phyloP scores from a whole-genome alignment of 2,329 filamentous ascomycete species.

The Penicillium sp. region DNA sequence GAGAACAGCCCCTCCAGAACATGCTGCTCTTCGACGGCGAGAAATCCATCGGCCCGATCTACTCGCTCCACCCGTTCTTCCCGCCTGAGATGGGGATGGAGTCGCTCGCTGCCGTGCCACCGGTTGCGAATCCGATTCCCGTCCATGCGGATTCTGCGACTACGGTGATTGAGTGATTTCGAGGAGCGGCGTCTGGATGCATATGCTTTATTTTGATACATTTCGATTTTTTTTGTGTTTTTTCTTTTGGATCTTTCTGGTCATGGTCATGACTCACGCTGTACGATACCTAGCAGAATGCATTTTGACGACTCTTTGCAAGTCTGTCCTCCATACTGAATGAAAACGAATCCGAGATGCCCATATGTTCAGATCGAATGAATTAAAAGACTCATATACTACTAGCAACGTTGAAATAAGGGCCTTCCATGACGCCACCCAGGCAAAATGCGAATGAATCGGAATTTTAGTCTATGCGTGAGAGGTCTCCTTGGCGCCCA shows the following conservation, averaged over 20 bases:
- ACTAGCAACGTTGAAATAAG: no score
- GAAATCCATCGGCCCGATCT: conserved; percentile 72
- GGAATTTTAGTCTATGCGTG: neutral
- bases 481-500: conserved; percentile 17
- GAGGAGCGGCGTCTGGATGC: neutral
- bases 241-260: no score
- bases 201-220: no score
- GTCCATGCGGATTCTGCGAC: conserved; percentile 13
- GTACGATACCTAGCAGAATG: no score
- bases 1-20: conserved; percentile 95
- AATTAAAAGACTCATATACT: no score
- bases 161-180: neutral
- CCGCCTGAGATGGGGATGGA: conserved; percentile 29
- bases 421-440: neutral
- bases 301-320: no score
- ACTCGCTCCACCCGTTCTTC: conserved; percentile 71
- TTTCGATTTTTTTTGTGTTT: no score
- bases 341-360: no score
- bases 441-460: neutral
- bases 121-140: conserved; percentile 28
- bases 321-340: no score
- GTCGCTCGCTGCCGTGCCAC: conserved; percentile 28
- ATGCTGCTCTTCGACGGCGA: conserved; percentile 88
- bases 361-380: no score
- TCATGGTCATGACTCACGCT: no score